A percentile compares a stretch with the other conserved stretches of the same genome.
Evolutionary conservation across 2,329 filamentous ascomycete genomes (phyloP).

Genomic region (Stemphylium beticola): DNA sequence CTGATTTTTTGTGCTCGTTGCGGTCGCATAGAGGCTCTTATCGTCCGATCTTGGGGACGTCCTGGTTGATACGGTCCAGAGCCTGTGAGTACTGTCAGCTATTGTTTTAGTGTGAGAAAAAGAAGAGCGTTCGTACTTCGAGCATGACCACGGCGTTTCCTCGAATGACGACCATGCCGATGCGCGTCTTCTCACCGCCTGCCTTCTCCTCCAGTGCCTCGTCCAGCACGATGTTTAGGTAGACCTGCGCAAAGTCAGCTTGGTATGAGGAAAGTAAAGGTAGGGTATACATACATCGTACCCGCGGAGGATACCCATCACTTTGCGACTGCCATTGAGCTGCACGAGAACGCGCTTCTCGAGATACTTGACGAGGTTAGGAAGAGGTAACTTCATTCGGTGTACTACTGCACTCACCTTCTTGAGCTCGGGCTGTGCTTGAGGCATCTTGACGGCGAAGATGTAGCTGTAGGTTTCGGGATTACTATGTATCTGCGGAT

Average conservation of each 20-base stretch:
- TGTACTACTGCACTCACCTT: conserved; percentile 67
- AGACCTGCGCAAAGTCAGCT: conserved; percentile 67
- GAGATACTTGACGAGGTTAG: conserved; percentile 74
- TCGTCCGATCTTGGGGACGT: conserved; percentile 42
- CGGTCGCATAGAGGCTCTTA: conserved; percentile 17
- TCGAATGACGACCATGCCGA: conserved; percentile 96
- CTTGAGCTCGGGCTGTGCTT: conserved; percentile 98
- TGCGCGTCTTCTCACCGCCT: conserved; percentile 84
- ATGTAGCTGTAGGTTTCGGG: conserved; percentile 2
- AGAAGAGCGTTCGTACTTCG: conserved; percentile 61
- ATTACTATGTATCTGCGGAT: not conserved
- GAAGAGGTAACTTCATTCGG: not conserved
- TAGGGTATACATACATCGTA: conserved; percentile 78
- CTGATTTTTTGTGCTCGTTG: not conserved
- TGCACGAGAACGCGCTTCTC: conserved; percentile 99
- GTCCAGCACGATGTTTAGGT: conserved; percentile 97
- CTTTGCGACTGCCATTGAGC: conserved; percentile 95
- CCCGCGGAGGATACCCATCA: conserved; percentile 89
- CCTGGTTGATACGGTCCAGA: conserved; percentile 47
- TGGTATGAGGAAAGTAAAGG: not conserved
- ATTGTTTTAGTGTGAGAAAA: not conserved
- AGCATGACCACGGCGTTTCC: conserved; percentile 99
- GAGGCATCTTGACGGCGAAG: conserved; percentile 74
- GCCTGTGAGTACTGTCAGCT: conserved; percentile 30
- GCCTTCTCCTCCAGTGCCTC: conserved; percentile 95